Conservation (phyloP, 257 asterid genomes). For the Ophiorrhiza pumila region DNA sequence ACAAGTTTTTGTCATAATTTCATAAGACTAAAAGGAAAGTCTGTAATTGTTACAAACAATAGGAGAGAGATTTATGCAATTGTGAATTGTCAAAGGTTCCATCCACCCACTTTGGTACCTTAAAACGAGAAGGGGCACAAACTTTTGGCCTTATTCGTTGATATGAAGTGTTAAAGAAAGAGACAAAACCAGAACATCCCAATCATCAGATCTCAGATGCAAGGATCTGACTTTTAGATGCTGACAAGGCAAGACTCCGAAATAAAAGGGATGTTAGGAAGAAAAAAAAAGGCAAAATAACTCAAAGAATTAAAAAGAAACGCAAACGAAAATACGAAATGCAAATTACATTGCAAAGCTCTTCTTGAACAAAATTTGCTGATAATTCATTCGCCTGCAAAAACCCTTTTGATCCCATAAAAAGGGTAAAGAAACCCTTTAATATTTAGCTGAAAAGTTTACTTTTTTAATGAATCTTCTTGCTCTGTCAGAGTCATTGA, state of each 20-base stretch:
- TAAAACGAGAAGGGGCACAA: neutral
- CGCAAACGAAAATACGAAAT: constrained; percentile 9
- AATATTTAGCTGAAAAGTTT: constrained; percentile 1
- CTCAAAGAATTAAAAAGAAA: constrained; percentile 23
- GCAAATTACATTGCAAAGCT: constrained; percentile 1
- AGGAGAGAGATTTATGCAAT: neutral
- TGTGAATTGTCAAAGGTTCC: neutral
- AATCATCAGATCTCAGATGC: constrained; percentile 43
- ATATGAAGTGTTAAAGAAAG: constrained; percentile 24
- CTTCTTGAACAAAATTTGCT: constrained; percentile 13
- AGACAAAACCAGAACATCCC: constrained; percentile 45
- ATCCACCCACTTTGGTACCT: neutral
- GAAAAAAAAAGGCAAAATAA: constrained; percentile 5
- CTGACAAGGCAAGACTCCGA: constrained; percentile 55
- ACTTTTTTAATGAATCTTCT: neutral
- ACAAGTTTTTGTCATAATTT: too few species aligned
- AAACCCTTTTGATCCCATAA: constrained; percentile 13
- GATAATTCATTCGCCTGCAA: constrained; percentile 12
- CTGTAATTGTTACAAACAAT: neutral
- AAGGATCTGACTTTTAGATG: constrained; percentile 45
- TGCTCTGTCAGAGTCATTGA: constrained; percentile 6
- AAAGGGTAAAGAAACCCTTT: neutral
- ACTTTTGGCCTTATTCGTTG: constrained; percentile 47
- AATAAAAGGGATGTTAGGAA: constrained; percentile 30
- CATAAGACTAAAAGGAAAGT: neutral